Base-by-base conservation (phyloP, 495 filamentous ascomycete species). In the Trichodelitschia bisporula region DNA sequence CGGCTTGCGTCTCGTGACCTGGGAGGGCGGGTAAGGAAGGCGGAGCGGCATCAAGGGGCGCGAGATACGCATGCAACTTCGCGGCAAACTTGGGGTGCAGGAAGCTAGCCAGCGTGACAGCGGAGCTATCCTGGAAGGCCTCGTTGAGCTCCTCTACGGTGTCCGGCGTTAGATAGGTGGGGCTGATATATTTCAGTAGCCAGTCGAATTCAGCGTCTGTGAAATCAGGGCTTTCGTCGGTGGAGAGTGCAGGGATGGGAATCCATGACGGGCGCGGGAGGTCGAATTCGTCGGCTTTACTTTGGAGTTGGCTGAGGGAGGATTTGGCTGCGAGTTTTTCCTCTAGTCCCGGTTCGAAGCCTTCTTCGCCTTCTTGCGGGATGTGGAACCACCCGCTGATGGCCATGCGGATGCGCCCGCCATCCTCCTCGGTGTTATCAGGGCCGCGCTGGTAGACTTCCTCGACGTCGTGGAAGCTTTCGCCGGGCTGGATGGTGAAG, bases 351-450 rank as follows among this genome's bases (percentile, higher is more conserved):
- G 71, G 59, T 32, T 82, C 69, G 39, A 72, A 95, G 6, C 86
- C 89, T n/a, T 84, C 77, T 45, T 99, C 86, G 20, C 86, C 86
- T 38, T 75, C 57, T 46, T 99, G 86, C 0, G 86, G 89, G 31
- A 99, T 93, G 47, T 99, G 86, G 53, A 80, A 99, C 86, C 86
- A 99, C n/a, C 86, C 86, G 37, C 77, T 89, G 39, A 99, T 95
- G 16, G 86, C 86, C 80, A 95, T 93, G 33, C 86, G 66, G 26
- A 90, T 66, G 27, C 86, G 66, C 32, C 64, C 71, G 33, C 64
- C 59, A 18, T 65, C 58, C 26, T 70, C 70, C 6, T 10, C 18
- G 19, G 72, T 62, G 36, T 64, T 64, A 32, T 66, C 64, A 2
- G 58, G 52, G 26, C 52, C 48, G 25, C 64, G 60, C 40, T 75